Percentiles rank a stretch among this genome's conserved stretches.
Conservation (phyloP, 768 basidiomycete genomes). For the Naganishia randhawae region DNA sequence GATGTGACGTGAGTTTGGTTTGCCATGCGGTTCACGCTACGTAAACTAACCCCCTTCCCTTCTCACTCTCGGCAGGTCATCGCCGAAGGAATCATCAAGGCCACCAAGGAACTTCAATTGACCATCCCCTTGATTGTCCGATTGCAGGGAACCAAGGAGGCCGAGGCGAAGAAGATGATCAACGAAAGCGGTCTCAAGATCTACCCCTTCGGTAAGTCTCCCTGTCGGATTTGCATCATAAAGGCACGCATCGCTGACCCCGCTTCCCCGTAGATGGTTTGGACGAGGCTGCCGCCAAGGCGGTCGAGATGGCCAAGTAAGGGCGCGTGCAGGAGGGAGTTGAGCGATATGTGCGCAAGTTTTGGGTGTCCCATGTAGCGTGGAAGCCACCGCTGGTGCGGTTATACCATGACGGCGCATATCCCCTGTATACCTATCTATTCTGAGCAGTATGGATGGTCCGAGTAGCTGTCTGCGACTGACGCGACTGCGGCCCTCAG, state of each 20-base stretch:
- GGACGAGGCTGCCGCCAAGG: constrained; percentile 73
- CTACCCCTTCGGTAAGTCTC: constrained; percentile 61
- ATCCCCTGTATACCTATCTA: background rate
- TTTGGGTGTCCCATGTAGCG: no score
- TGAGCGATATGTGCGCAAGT: no score
- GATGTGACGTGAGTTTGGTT: constrained; percentile 79
- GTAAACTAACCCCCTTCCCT: background rate
- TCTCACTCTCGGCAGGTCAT: constrained; percentile 31
- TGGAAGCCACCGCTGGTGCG: no score
- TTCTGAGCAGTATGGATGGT: no score
- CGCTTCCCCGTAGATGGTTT: constrained; percentile 60
- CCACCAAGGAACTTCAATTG: constrained; percentile 83
- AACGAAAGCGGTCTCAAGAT: constrained; percentile 87
- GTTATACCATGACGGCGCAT: no score
- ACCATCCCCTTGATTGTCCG: constrained; percentile 86
- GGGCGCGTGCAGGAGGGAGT: background rate
- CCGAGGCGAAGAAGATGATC: constrained; percentile 97
- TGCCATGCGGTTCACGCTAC: background rate
- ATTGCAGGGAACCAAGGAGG: constrained; percentile 94
- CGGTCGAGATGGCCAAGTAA: constrained; percentile 51
- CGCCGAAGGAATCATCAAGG: constrained; percentile 83
- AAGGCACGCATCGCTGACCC: background rate
- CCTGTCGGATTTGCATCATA: background rate
- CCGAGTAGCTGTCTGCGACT: background rate
- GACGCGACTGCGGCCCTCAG: no score